Percentiles rank a stretch among this genome's conserved stretches.
Conservation (phyloP, 768 basidiomycete species). For the Gloeostereum incarnatum region DNA sequence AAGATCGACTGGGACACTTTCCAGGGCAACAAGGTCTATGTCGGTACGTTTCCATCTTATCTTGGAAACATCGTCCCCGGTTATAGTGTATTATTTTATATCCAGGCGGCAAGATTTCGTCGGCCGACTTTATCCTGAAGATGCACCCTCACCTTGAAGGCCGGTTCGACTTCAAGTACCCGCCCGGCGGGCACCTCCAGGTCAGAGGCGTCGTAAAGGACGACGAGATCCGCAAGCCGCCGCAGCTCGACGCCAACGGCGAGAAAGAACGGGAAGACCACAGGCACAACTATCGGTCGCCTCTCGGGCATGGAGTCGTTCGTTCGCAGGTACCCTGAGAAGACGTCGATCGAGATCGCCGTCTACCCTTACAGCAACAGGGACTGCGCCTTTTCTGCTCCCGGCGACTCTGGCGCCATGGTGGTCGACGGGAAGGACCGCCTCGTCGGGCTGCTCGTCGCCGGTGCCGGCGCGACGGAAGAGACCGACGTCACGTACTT, state of each 20-base stretch:
- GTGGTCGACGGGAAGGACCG: background rate
- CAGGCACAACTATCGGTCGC: slow-evolving; percentile 16
- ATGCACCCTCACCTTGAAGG: slow-evolving; percentile 14
- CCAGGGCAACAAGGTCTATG: slow-evolving; percentile 15
- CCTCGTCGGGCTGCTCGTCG: background rate
- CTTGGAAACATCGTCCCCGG: slow-evolving; percentile 6
- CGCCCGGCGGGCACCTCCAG: slow-evolving; percentile 15
- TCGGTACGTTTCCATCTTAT: slow-evolving; percentile 15
- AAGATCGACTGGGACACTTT: slow-evolving; percentile 17
- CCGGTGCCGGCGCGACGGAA: background rate
- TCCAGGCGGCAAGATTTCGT: slow-evolving; percentile 14
- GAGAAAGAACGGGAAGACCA: slow-evolving; percentile 14
- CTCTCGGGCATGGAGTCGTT: slow-evolving; percentile 15
- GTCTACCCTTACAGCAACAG: slow-evolving; percentile 13
- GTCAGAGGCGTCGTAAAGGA: slow-evolving; percentile 12
- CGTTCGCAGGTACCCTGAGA: slow-evolving; percentile 10
- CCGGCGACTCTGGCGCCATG: slow-evolving; percentile 3
- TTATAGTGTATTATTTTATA: slow-evolving; percentile 11
- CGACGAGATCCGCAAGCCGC: slow-evolving; percentile 14
- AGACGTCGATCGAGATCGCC: slow-evolving; percentile 15
- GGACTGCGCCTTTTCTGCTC: slow-evolving; percentile 9
- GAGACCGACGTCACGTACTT: slow-evolving; percentile 1
- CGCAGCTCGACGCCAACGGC: slow-evolving; percentile 11
- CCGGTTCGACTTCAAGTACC: slow-evolving; percentile 13
- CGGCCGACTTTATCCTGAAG: slow-evolving; percentile 8